phyloP scores from a whole-genome alignment of 2,329 filamentous ascomycete species.

The Pseudocercospora fijiensis region DNA sequence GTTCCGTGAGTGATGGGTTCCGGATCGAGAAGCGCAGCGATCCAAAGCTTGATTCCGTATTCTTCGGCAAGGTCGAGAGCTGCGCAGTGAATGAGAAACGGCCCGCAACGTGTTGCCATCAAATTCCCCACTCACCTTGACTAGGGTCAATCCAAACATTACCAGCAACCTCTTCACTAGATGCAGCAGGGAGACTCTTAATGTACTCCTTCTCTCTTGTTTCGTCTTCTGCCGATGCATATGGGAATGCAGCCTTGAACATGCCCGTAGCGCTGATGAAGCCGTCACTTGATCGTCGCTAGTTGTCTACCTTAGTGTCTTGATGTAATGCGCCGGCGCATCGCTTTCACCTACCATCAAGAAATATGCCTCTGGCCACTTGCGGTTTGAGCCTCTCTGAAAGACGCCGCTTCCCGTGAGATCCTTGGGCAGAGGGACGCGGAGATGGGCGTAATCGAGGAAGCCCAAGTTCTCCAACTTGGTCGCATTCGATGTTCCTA shows the following conservation, averaged over 20 bases:
- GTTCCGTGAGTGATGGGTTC: slow-evolving; percentile 68
- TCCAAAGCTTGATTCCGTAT: slow-evolving; percentile 83
- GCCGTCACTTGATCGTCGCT: slow-evolving; percentile 79
- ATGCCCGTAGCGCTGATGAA: slow-evolving; percentile 84
- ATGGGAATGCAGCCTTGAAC: slow-evolving; percentile 87
- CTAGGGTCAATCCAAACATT: slow-evolving; percentile 93
- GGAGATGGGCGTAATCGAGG: slow-evolving; percentile 95
- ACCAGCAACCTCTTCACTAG: slow-evolving; percentile 87
- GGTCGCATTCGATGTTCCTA: slow-evolving; percentile 68
- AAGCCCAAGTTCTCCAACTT: slow-evolving; percentile 73
- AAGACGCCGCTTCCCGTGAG: slow-evolving; percentile 88
- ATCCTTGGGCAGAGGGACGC: slow-evolving; percentile 87
- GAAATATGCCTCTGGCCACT: slow-evolving; percentile 85
- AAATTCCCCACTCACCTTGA: slow-evolving; percentile 50
- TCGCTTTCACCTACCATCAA: slow-evolving; percentile 61
- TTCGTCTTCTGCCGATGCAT: slow-evolving; percentile 66
- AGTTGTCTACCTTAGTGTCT: slow-evolving; percentile 20
- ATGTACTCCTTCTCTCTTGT: slow-evolving; percentile 77
- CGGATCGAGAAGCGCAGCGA: slow-evolving; percentile 88
- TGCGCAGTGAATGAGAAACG: slow-evolving; percentile 41
- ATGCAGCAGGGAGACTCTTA: slow-evolving; percentile 77
- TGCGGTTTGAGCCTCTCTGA: slow-evolving; percentile 62
- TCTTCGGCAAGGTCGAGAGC: slow-evolving; percentile 82
- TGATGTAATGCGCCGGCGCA: slow-evolving; percentile 11
- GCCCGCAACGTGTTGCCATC: background rate